Base-by-base conservation (phyloP, 2,329 filamentous ascomycete genomes). In the Talaromyces sp. region DNA sequence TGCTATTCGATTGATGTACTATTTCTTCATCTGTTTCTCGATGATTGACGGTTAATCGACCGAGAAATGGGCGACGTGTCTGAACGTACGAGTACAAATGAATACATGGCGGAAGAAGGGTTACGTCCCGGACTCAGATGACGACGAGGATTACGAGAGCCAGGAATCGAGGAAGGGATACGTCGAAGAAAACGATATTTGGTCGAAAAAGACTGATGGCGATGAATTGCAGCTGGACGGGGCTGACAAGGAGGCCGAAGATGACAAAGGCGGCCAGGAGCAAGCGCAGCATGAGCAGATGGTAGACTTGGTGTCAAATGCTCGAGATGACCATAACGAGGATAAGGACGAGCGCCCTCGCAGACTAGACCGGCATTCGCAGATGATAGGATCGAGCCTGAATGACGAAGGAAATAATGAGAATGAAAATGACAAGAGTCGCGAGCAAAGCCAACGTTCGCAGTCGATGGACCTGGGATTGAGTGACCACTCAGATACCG, bases 91-190 rank as follows among this genome's bases (percentile, higher is more conserved):
- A 64, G 69, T 67, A 70, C 72, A 72, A 76, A 79, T 78, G 76
- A 76, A 79, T 75, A 73, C 74, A 76, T 83, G 81, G 81, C 77
- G 77, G 70, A 74, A 78, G 71, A 76, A 77, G 73, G 80, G 81
- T 60, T 83, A 77, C 75, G 81, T 83, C 65, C 79, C 79, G 65
- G 81, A 82, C 70, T 82, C 81, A 48, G 81, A 83, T 64, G 77
- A 79, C 21, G 78, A 79, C 55, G 77, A 77, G 55, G 75, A 75
- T 56, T 71, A 76, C 52, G 77, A 78, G 31, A 75, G 70, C 54
- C 71, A 76, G 62, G 68, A 70, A 21, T 25, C 66, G 8, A 67
- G 63, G 40, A 65, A 66, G 12, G 35, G 21, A 50, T 35, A 60
- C 9, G 16, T 8, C 11, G 39, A 61, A 28, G 23, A 40, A 31